These are phyloP conservation scores for Arthroderma sp. DNA, from an alignment of 2,329 filamentous ascomycete species.

Conservation along the genomic window DNA sequence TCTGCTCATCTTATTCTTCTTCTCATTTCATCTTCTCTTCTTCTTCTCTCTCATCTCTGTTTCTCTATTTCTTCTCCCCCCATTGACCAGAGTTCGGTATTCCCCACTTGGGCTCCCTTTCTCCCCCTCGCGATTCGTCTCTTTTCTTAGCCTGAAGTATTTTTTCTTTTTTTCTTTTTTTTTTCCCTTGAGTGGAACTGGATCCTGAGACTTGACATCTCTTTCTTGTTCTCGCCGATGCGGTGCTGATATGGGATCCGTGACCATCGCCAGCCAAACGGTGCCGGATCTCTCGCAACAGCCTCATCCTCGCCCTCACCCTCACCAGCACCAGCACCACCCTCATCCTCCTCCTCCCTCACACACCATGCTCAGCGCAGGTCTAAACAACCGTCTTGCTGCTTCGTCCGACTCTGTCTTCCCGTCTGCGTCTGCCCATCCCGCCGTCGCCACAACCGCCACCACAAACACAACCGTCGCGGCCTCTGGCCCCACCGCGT, in stretches of 20 bases:
- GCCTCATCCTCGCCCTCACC: slow-evolving; percentile 22
- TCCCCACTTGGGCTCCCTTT: no score
- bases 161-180: neutral
- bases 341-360: neutral
- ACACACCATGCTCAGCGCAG: slow-evolving; percentile 6
- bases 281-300: slow-evolving; percentile 59
- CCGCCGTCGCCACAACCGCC: slow-evolving; percentile 12
- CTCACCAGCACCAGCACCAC: neutral
- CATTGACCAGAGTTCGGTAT: no score
- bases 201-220: neutral
- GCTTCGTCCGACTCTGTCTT: slow-evolving; percentile 1
- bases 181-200: neutral
- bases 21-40: neutral
- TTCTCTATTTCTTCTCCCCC: neutral
- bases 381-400: slow-evolving; percentile 1
- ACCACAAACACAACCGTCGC: slow-evolving; percentile 14
- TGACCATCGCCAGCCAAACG: slow-evolving; percentile 50
- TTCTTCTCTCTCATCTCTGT: neutral
- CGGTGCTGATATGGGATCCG: slow-evolving; percentile 43
- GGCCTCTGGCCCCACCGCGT: slow-evolving; percentile 13
- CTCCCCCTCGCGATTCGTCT: no score
- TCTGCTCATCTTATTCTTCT: neutral
- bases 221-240: neutral
- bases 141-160: neutral
- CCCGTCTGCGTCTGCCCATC: slow-evolving; percentile 2